Evolutionary conservation across 768 basidiomycete genomes (phyloP).

Genomic region (Trametes maxima): DNA sequence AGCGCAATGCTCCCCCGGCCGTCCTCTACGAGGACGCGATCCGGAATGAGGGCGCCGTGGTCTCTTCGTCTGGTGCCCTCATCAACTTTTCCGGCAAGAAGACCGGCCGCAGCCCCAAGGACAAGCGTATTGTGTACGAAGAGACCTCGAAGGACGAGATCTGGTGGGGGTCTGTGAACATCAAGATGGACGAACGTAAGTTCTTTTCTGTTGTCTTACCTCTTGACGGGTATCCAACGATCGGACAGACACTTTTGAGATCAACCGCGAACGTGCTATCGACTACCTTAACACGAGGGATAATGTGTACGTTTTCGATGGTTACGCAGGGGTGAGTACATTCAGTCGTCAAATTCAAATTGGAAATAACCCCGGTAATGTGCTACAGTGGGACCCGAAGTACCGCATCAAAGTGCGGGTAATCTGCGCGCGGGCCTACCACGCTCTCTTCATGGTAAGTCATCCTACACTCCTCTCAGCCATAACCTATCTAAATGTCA

Average conservation of each 20-base stretch:
- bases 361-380: not conserved
- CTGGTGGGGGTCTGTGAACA: conserved; percentile 99
- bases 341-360: not conserved
- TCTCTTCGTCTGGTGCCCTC: conserved; percentile 92
- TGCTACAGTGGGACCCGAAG: conserved; percentile 87
- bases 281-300: conserved; percentile 99
- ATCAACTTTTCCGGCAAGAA: conserved; percentile 99
- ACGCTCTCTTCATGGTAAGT: conserved; percentile 96
- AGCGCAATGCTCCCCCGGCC: conserved; percentile 89
- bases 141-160: conserved; percentile 95
- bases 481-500: no score
- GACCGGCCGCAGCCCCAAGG: conserved; percentile 96
- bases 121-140: conserved; percentile 99
- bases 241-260: conserved; percentile 89
- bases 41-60: conserved; percentile 97
- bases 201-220: conserved; percentile 12
- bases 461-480: not conserved
- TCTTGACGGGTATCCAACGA: not conserved
- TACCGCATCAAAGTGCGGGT: conserved; percentile 99
- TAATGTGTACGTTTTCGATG: conserved; percentile 98
- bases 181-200: conserved; percentile 96
- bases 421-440: conserved; percentile 97
- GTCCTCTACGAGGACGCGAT: conserved; percentile 97
- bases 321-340: conserved; percentile 77
- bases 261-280: conserved; percentile 98